Conservation (phyloP, 768 basidiomycete genomes). For the Lentinula boryana region DNA sequence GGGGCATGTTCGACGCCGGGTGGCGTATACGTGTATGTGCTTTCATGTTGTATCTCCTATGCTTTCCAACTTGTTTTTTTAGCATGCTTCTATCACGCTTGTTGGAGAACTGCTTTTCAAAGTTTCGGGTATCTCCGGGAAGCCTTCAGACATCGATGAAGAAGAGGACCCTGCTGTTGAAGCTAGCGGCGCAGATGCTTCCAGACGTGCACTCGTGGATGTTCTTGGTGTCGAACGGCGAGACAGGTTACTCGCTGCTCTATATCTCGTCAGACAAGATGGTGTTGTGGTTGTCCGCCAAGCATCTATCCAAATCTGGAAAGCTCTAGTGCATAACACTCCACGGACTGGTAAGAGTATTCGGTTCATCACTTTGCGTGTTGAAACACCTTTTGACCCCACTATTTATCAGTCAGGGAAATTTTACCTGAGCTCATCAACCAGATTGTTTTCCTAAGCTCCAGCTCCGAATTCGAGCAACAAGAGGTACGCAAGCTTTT, state of each 20-base stretch:
- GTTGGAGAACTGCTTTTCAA: conserved; percentile 96
- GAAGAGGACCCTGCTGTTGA: conserved; percentile 70
- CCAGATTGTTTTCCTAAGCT: conserved; percentile 73
- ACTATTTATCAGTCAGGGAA: conserved; percentile 61
- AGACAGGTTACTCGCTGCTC: conserved; percentile 83
- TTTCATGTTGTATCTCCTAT: neutral
- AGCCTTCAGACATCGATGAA: conserved; percentile 61
- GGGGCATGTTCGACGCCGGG: conserved; percentile 88
- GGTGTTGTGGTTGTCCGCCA: conserved; percentile 84
- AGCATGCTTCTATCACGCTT: conserved; percentile 95
- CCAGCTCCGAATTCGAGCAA: conserved; percentile 77
- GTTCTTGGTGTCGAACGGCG: conserved; percentile 84
- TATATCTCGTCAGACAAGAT: conserved; percentile 94
- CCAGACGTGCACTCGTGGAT: conserved; percentile 80
- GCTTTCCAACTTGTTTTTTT: neutral
- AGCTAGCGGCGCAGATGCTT: conserved; percentile 63
- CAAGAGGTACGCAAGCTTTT: conserved; percentile 58
- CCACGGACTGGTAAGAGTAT: conserved; percentile 68
- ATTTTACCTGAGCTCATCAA: conserved; percentile 80
- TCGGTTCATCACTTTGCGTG: neutral
- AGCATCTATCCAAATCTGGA: conserved; percentile 95
- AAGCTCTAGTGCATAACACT: conserved; percentile 93
- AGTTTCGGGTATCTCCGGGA: conserved; percentile 91
- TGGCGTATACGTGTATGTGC: conserved; percentile 88
- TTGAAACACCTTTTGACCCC: neutral